phyloP scores from a whole-genome alignment of 2,329 filamentous ascomycete genomes.

The Emmonsiellopsis sp. region DNA sequence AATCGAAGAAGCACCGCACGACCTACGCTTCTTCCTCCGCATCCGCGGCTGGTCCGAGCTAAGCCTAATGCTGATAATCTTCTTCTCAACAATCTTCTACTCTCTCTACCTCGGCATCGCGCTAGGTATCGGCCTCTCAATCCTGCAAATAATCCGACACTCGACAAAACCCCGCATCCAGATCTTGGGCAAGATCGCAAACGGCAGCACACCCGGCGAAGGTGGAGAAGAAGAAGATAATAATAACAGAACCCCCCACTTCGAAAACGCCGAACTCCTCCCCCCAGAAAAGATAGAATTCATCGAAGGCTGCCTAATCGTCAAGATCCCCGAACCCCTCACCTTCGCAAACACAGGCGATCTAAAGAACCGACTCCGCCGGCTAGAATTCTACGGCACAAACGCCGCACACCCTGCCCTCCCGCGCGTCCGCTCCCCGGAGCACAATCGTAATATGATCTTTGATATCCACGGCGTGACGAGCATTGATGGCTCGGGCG shows the following conservation, averaged over 20 bases:
- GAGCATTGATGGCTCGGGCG: conserved; percentile 82
- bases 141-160: conserved; percentile 83
- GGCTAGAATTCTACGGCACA: conserved; percentile 87
- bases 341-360: conserved; percentile 97
- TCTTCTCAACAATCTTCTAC: conserved; percentile 87
- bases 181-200: conserved; percentile 74
- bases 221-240: no score
- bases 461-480: conserved; percentile 99
- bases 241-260: conserved; percentile 37
- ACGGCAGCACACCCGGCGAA: conserved; percentile 43
- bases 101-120: conserved; percentile 89
- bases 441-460: conserved; percentile 83
- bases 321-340: conserved; percentile 93
- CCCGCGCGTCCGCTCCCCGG: conserved; percentile 65
- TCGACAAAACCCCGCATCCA: conserved; percentile 89
- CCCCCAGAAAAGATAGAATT: conserved; percentile 66
- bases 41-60: conserved; percentile 84
- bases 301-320: conserved; percentile 83
- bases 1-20: conserved; percentile 89
- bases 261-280: conserved; percentile 73
- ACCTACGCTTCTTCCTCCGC: conserved; percentile 78
- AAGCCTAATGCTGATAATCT: conserved; percentile 79
- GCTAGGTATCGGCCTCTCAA: conserved; percentile 81
- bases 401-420: conserved; percentile 75
- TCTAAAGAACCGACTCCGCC: conserved; percentile 69